phyloP scores from a whole-genome alignment of 768 basidiomycete species.

The Podaxis sp. region DNA sequence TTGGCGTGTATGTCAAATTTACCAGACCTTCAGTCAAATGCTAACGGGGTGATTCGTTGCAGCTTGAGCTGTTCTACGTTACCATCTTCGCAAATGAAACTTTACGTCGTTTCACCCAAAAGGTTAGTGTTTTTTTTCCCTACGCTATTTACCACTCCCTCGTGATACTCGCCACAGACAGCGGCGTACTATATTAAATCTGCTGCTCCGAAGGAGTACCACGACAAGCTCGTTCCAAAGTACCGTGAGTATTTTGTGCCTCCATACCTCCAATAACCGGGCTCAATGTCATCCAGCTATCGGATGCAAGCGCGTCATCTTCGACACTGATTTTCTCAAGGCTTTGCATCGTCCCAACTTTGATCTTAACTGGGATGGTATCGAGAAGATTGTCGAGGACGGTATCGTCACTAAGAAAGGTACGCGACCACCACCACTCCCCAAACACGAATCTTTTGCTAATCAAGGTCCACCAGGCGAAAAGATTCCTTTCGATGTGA shows the following conservation, averaged over 20 bases:
- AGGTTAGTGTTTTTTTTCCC: background rate
- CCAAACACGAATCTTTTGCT: background rate
- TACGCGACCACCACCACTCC: conserved; percentile 1
- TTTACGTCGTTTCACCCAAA: background rate
- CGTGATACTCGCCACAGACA: conserved; percentile 11
- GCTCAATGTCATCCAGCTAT: conserved; percentile 24
- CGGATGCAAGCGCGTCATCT: conserved; percentile 52
- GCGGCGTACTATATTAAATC: conserved; percentile 29
- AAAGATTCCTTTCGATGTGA: conserved; percentile 29
- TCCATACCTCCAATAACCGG: background rate
- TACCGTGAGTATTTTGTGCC: conserved; percentile 32
- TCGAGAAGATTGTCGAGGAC: conserved; percentile 33
- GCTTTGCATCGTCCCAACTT: conserved; percentile 44
- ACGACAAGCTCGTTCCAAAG: conserved; percentile 39
- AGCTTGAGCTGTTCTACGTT: background rate
- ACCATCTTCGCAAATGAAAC: background rate
- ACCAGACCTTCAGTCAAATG: background rate
- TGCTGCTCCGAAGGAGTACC: conserved; percentile 42
- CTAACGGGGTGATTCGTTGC: background rate
- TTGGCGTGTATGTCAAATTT: background rate
- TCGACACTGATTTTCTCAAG: conserved; percentile 43
- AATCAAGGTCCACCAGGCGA: conserved; percentile 21
- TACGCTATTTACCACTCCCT: background rate
- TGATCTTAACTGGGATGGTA: conserved; percentile 35
- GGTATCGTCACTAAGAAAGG: conserved; percentile 40